Evolutionary conservation across 768 basidiomycete species (phyloP).

Genomic region (Phlebiopsis flavidoalba): DNA sequence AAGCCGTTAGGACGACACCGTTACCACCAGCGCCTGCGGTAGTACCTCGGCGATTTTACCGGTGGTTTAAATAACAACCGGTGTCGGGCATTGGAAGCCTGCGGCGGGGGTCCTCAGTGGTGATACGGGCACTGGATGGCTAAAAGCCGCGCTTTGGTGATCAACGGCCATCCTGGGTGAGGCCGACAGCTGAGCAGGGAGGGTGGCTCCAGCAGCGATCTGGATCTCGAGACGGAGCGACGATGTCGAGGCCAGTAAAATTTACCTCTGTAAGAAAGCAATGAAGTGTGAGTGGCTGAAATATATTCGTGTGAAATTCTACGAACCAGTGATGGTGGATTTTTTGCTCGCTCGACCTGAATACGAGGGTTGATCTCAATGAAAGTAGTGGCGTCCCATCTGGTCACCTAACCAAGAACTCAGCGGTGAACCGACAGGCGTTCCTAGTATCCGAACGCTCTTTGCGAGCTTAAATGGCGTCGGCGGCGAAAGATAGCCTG

Average conservation of each 20-base stretch:
- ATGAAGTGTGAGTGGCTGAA: not conserved
- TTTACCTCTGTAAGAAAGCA: conserved; percentile 70
- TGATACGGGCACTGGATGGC: conserved; percentile 98
- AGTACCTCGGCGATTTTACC: conserved; percentile 99
- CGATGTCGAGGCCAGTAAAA: conserved; percentile 98
- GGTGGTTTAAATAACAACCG: too few relatives aligned
- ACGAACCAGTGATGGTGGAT: conserved; percentile 91
- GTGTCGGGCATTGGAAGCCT: conserved; percentile 96
- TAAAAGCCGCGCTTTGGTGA: conserved; percentile 92
- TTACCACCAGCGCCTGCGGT: conserved; percentile 98
- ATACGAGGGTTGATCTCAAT: conserved; percentile 99
- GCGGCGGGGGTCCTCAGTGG: conserved; percentile 93
- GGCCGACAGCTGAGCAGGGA: conserved; percentile 91
- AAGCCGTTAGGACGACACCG: too few relatives aligned
- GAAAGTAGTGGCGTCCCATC: conserved; percentile 94
- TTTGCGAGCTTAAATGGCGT: conserved; percentile 94
- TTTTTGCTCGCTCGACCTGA: conserved; percentile 99
- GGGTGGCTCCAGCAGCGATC: conserved; percentile 96
- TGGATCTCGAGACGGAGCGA: conserved; percentile 99
- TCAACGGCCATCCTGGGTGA: conserved; percentile 95
- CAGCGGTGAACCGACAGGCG: conserved; percentile 96
- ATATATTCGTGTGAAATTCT: not conserved
- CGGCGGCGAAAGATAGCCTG: conserved; percentile 80
- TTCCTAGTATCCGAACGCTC: conserved; percentile 93
- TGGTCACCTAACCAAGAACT: conserved; percentile 99